A percentile compares a stretch with the other conserved stretches of the same genome.
Conservation (phyloP, 768 basidiomycete genomes). For the Kwoniella newhampshirensis region DNA sequence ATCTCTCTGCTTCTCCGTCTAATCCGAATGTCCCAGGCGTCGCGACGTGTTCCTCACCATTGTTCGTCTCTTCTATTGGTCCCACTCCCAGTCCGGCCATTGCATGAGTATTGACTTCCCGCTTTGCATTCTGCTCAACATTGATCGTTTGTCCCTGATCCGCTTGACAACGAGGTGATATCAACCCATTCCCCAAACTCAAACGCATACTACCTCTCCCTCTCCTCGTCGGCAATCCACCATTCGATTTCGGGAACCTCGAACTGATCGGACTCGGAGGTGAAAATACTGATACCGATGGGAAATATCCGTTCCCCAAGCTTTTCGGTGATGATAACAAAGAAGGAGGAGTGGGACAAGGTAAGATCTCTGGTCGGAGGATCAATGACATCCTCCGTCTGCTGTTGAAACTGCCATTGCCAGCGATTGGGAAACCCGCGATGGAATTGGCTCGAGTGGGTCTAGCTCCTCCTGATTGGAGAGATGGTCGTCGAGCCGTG, state of each 20-base stretch:
- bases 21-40: slow-evolving; percentile 39
- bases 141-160: too few relatives aligned
- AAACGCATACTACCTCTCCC: slow-evolving; percentile 16
- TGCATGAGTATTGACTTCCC: slow-evolving; percentile 2
- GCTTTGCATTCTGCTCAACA: background rate
- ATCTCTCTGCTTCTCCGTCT: slow-evolving; percentile 23
- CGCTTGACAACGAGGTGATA: too few relatives aligned
- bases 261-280: background rate
- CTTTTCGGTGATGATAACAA: slow-evolving; percentile 28
- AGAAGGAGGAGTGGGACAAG: slow-evolving; percentile 28
- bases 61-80: background rate
- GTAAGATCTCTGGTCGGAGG: slow-evolving; percentile 11
- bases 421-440: slow-evolving; percentile 1
- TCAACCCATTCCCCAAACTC: slow-evolving; percentile 5
- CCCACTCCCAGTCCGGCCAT: background rate
- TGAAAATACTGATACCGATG: slow-evolving; percentile 9
- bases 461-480: too few relatives aligned
- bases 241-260: background rate
- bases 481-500: too few relatives aligned
- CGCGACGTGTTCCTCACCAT: slow-evolving; percentile 24
- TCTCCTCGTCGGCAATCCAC: slow-evolving; percentile 8
- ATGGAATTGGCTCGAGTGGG: slow-evolving; percentile 1
- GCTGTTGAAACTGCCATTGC: background rate
- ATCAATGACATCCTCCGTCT: slow-evolving; percentile 17
- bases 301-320: slow-evolving; percentile 12